Evolutionary conservation across 805 yeast genomes (phyloP).

Genomic region (Metschnikowia reukaufii): DNA sequence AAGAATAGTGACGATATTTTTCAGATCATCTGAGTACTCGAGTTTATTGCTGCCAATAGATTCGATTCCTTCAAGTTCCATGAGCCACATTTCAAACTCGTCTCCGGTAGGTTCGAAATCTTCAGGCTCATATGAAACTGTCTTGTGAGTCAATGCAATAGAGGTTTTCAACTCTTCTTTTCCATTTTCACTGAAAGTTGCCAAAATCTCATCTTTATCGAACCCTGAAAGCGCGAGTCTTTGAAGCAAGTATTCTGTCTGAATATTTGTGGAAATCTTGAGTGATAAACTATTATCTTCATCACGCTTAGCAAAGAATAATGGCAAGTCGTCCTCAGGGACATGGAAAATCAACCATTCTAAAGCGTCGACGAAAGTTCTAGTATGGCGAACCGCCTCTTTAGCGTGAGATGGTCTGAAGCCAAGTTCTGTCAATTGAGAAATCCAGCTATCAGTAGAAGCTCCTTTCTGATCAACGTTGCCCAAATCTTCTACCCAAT

Average conservation of each 20-base stretch:
- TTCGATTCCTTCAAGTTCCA: constrained; percentile 68
- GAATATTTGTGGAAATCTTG: constrained; percentile 54
- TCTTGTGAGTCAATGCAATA: constrained; percentile 45
- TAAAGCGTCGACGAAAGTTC: constrained; percentile 50
- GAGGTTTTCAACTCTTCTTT: constrained; percentile 53
- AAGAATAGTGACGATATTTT: constrained; percentile 12
- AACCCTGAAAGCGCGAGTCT: constrained; percentile 67
- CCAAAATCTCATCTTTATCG: constrained; percentile 61
- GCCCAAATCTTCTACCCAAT: constrained; percentile 45
- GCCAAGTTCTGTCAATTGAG: constrained; percentile 37
- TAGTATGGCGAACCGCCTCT: constrained; percentile 67
- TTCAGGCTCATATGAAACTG: constrained; percentile 7
- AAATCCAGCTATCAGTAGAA: constrained; percentile 13
- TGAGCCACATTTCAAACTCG: constrained; percentile 57
- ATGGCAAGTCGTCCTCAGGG: constrained; percentile 93
- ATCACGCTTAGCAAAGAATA: constrained; percentile 53
- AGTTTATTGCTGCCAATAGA: constrained; percentile 57
- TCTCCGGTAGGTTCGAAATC: constrained; percentile 23
- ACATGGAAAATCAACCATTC: constrained; percentile 84
- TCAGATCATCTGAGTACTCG: constrained; percentile 24
- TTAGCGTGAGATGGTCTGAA: constrained; percentile 67
- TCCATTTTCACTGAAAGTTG: constrained; percentile 41
- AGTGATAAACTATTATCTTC: constrained; percentile 59
- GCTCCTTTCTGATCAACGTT: background rate
- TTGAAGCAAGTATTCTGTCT: constrained; percentile 56